Conservation (phyloP, 176 grass and related monocot species). For the Aegilops bicornis region DNA sequence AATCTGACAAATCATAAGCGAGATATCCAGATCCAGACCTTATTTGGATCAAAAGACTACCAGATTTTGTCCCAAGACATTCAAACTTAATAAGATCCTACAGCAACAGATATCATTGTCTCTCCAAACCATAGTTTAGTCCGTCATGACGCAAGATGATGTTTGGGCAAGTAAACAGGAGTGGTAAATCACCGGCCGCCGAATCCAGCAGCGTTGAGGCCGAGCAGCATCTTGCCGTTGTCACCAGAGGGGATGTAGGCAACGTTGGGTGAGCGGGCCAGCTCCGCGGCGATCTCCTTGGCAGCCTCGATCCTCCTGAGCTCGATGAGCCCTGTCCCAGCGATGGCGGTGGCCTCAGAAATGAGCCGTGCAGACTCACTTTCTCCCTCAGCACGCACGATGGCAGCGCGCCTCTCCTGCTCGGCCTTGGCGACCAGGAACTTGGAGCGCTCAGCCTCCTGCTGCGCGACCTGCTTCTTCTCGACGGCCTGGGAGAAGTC, state of each 20-base stretch:
- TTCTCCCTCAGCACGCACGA: slow-evolving; percentile 88
- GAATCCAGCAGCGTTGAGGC: slow-evolving; percentile 62
- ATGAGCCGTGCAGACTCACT: slow-evolving; percentile 85
- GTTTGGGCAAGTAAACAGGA: slow-evolving; percentile 6
- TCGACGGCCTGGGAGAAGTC: slow-evolving; percentile 98
- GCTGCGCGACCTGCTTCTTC: slow-evolving; percentile 99
- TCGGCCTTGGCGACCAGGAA: slow-evolving; percentile 95
- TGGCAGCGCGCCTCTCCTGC: slow-evolving; percentile 93
- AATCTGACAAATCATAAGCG: background rate
- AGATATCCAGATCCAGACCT: slow-evolving; percentile 1
- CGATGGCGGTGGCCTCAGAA: slow-evolving; percentile 69
- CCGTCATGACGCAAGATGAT: slow-evolving; percentile 2
- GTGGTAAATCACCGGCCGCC: slow-evolving; percentile 41
- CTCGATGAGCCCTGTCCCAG: slow-evolving; percentile 74
- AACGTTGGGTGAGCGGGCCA: slow-evolving; percentile 77
- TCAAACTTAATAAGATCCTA: slow-evolving; percentile 20
- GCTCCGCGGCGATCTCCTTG: slow-evolving; percentile 71
- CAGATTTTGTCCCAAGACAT: slow-evolving; percentile 24
- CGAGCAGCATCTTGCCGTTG: slow-evolving; percentile 69
- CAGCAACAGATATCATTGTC: slow-evolving; percentile 22
- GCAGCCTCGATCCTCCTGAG: slow-evolving; percentile 90
- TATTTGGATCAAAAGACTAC: slow-evolving; percentile 25
- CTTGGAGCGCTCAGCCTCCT: slow-evolving; percentile 99
- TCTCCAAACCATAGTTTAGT: slow-evolving; percentile 12
- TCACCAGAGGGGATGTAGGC: slow-evolving; percentile 62